These are phyloP conservation scores for Magnusiomyces ingens DNA, from an alignment of 1,139 yeast genomes.

Conservation along the genomic window DNA sequence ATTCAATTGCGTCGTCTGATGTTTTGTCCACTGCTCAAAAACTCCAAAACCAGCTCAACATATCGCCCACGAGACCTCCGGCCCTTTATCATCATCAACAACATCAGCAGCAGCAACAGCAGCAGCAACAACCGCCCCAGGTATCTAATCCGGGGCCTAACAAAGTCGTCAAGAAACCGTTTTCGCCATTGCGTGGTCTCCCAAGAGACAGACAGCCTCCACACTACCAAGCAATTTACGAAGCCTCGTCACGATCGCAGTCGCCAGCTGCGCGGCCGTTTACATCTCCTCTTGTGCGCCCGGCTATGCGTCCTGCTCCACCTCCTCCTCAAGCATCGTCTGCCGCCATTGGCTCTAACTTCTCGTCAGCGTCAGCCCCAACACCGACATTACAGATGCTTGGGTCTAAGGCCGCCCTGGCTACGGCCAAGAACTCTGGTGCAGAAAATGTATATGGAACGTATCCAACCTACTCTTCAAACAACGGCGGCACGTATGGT, in stretches of 20 bases:
- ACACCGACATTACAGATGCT: not conserved
- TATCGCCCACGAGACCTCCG: not conserved
- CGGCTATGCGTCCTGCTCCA: too few relatives aligned
- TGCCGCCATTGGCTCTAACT: not conserved
- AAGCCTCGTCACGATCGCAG: not conserved
- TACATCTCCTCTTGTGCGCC: too few relatives aligned
- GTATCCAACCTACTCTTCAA: too few relatives aligned
- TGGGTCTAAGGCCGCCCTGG: not conserved
- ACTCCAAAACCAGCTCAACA: too few relatives aligned
- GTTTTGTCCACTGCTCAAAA: too few relatives aligned
- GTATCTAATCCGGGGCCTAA: not conserved
- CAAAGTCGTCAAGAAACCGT: not conserved
- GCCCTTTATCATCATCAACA: not conserved
- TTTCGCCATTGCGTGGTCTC: conserved; percentile 1
- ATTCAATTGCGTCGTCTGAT: too few relatives aligned
- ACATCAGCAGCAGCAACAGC: not conserved
- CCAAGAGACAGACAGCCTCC: conserved; percentile 13
- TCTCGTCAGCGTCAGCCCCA: not conserved
- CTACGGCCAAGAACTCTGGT: not conserved
- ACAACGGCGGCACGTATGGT: too few relatives aligned
- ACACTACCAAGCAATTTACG: conserved; percentile 13
- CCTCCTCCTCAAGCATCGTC: too few relatives aligned
- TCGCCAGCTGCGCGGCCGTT: too few relatives aligned
- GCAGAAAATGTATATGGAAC: too few relatives aligned
- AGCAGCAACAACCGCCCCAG: not conserved